Base-by-base conservation (phyloP, 371 early-diverging fungal genomes). In the Syncephalis fuscata region DNA sequence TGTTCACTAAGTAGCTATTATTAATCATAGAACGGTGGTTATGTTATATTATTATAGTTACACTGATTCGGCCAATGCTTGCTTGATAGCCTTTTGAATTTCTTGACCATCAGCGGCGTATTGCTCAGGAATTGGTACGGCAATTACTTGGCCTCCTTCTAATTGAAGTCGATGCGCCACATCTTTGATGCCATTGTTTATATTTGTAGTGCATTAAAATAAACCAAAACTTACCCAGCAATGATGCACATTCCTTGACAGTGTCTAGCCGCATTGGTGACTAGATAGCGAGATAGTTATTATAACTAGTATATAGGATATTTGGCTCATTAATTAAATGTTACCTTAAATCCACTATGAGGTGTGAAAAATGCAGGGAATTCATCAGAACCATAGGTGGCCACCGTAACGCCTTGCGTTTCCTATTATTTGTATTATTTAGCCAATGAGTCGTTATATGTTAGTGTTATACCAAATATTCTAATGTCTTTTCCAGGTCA, bases 321-420 rank as follows among this genome's bases (percentile, higher is more conserved):
- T 7, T 32, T 32, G 11, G 32, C 32, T 32, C 45, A 45, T 61
- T 71, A 75, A 51, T 71, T 54, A 41, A 76, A 74, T 1, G 85
- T 88, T 11, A 32, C 32, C 32, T 32, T 32, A 11, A 32, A 32
- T 32, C 32, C 32, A 49, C 83, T 82, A 2, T 70, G 65, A 0
- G 77, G 79, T 1, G 79, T 77, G 59, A 87, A 95, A 62, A 95
- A 95, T 0, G 92, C 88, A 7, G 96, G 96, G 45, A 95, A 90
- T 15, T 74, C 71, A 0, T 56, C 56, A 3, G 63, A 60, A 9
- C 85, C 84, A 50, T 73, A 67, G 0, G 91, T 82, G 1, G 80
- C 69, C 0, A 93, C 93, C 0, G 92, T 76, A 0, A 93, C 93
- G 22, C 96, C 96, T 57, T 84, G 83, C 0, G 96, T 92, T 63